Base-by-base conservation (phyloP, 1,284 basidiomycete genomes). In the Apiotrichum veenhuisii region DNA sequence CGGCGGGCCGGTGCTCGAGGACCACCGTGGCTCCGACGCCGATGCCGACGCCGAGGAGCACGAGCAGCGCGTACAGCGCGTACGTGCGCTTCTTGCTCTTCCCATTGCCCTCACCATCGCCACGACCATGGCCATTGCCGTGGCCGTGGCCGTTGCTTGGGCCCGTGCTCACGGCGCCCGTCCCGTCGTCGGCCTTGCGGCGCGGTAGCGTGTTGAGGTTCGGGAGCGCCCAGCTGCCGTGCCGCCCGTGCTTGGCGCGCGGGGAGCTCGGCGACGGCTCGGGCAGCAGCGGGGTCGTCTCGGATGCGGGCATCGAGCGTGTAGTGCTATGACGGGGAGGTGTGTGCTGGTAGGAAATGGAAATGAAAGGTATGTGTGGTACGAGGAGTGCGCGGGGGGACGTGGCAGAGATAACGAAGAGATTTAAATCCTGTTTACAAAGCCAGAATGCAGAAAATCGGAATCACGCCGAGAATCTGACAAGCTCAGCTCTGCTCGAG, bases 241-340 rank as follows among this genome's bases (percentile, higher is more conserved):
- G 12, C 30, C 27, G 33, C 25, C n/a, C 23, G 40, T 30, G 26
- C 18, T 27, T 23, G 48, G 41, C 11, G 47, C 37, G 36, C 40
- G n/a, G n/a, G 47, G 40, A 2, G 34, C 38, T 42, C 14, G 52
- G 34, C 37, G 37, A n/a, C 10, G 57, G 46, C 26, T 14, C 41
- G 26, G 58, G 58, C 23, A 59, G 58, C 44, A 59, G 58, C 23
- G 58, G 54, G 15, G 50, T 52, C 22, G 45, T 50, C 58, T 59
- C 58, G 18, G 12, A 34, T n/a, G 30, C n/a, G n/a, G 48, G 20
- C 48, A 50, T 50, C 17, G 17, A n/a, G n/a, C n/a, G n/a, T n/a
- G n/a, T n/a, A n/a, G n/a, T n/a, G 37, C 8, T n/a, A 2, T 34
- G 33, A 9, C 33, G 8, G 14, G 33, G 14, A 5, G n/a, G 26